Conservation (phyloP, 768 basidiomycete species). For the Crepidotus variabilis region DNA sequence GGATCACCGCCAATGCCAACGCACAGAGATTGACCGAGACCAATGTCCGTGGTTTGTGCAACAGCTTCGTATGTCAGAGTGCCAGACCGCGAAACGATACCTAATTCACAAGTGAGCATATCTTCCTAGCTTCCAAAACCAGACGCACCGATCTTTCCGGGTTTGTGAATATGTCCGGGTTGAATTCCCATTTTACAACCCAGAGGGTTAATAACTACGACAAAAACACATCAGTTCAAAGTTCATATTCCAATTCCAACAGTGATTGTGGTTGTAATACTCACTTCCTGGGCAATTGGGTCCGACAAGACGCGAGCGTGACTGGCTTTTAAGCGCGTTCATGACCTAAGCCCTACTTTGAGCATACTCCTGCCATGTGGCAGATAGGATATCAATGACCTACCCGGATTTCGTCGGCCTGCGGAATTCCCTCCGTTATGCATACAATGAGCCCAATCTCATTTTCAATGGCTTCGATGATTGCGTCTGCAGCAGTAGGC, state of each 20-base stretch:
- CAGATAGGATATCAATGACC: conserved; percentile 17
- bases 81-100: conserved; percentile 93
- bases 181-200: conserved; percentile 99
- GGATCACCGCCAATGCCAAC: conserved; percentile 98
- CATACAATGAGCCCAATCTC: conserved; percentile 98
- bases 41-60: conserved; percentile 92
- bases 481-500: conserved; percentile 93
- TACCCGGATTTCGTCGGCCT: conserved; percentile 92
- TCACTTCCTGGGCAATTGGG: conserved; percentile 92
- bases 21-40: conserved; percentile 94
- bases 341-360: conserved; percentile 65
- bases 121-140: not conserved
- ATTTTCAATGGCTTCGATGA: conserved; percentile 97
- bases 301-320: conserved; percentile 91
- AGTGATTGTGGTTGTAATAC: conserved; percentile 3
- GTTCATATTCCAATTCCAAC: too few relatives aligned
- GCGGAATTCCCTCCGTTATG: conserved; percentile 98
- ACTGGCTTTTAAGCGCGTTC: conserved; percentile 92
- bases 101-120: conserved; percentile 32
- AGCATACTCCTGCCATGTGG: not conserved
- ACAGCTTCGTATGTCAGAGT: conserved; percentile 99
- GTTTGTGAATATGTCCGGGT: conserved; percentile 95
- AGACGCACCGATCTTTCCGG: conserved; percentile 85
- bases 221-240: not conserved
- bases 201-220: conserved; percentile 82